Conservation (phyloP, 1,139 yeast species). For the Debaryomycetaceae sp. region DNA sequence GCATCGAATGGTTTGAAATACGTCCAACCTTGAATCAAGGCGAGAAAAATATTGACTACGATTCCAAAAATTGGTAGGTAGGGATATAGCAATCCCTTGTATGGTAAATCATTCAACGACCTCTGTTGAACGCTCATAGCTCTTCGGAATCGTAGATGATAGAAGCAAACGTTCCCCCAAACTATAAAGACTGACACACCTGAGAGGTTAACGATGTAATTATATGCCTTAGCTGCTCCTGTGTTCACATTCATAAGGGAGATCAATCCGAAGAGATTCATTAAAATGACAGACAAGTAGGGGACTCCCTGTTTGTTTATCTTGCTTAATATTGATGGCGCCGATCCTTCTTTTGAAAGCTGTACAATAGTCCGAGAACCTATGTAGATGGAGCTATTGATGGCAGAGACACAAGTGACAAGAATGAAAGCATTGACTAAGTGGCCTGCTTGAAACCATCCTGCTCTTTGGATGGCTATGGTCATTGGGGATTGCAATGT, state of each 20-base stretch:
- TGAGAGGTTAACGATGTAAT: conserved; percentile 50
- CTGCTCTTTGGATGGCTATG: conserved; percentile 42
- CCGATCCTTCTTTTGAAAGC: conserved; percentile 48
- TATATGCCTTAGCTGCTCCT: conserved; percentile 53
- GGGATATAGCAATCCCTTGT: conserved; percentile 52
- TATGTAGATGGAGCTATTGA: conserved; percentile 51
- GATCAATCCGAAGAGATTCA: conserved; percentile 48
- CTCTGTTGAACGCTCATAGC: conserved; percentile 48
- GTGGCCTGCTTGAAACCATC: conserved; percentile 49
- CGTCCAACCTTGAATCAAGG: conserved; percentile 69
- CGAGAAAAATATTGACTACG: conserved; percentile 48
- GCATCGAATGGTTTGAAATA: conserved; percentile 59
- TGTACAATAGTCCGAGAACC: conserved; percentile 51
- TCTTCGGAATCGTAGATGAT: conserved; percentile 49
- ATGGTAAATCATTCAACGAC: conserved; percentile 49
- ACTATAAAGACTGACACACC: conserved; percentile 58
- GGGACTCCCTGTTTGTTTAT: conserved; percentile 51
- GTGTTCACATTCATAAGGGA: conserved; percentile 49
- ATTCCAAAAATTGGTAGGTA: conserved; percentile 50
- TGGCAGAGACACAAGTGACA: conserved; percentile 51
- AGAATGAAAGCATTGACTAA: conserved; percentile 50
- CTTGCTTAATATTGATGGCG: conserved; percentile 40
- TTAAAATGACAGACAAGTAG: conserved; percentile 44
- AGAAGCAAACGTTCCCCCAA: conserved; percentile 51
- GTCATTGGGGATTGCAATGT: conserved; percentile 43